Percentiles rank a stretch among this genome's conserved stretches.
Conservation (phyloP, 192 early-diverging fungal genomes). For the Backusella circina region DNA sequence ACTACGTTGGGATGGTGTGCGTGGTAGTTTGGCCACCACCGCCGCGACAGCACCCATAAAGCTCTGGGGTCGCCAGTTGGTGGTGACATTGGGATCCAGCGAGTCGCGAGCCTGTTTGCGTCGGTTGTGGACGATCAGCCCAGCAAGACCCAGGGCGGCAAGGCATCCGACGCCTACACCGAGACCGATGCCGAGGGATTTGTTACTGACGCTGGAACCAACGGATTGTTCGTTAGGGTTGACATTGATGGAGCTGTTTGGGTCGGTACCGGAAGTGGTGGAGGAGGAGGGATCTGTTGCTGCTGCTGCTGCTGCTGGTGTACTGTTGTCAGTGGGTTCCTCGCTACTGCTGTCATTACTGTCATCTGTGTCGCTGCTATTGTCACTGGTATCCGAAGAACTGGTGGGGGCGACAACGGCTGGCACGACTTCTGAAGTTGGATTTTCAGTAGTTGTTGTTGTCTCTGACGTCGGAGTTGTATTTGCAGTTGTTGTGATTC, state of each 20-base stretch:
- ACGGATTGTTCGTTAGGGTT: not conserved
- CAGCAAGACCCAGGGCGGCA: constrained; percentile 31
- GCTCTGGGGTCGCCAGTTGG: constrained; percentile 29
- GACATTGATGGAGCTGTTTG: not conserved
- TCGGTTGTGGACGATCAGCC: constrained; percentile 17
- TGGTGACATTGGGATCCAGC: constrained; percentile 12
- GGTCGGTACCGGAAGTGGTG: not conserved
- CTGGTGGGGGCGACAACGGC: not conserved
- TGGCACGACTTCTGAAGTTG: not conserved
- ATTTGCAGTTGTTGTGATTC: not conserved
- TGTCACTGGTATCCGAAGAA: not conserved
- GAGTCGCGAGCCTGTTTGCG: not conserved
- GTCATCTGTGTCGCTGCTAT: not conserved
- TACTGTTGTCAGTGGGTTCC: not conserved
- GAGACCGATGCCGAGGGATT: constrained; percentile 21
- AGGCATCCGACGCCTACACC: constrained; percentile 29
- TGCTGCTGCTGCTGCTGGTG: not conserved
- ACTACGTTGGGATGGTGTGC: constrained; percentile 14
- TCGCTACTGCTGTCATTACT: not conserved
- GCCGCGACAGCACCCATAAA: constrained; percentile 30
- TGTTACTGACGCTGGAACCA: constrained; percentile 13
- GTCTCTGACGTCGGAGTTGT: not conserved
- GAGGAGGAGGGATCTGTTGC: not conserved
- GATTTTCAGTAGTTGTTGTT: not conserved
- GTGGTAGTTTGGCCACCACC: constrained; percentile 28